Base-by-base conservation (phyloP, 768 basidiomycete genomes). In the Naganishia antarctica region DNA sequence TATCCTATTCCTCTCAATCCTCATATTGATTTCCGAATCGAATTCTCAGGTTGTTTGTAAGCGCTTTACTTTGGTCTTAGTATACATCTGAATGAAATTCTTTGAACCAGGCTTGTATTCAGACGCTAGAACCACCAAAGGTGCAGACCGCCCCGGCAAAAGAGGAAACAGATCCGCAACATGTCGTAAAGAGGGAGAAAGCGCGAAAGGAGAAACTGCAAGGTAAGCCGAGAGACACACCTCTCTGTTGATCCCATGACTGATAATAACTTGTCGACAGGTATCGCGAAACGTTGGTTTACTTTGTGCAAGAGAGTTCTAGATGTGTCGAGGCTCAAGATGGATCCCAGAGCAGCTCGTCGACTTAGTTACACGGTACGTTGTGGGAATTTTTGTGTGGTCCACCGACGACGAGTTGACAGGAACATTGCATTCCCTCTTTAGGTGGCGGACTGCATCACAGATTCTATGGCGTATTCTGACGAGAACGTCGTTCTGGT, bases 391-490 rank as follows among this genome's bases (percentile, higher is more conserved):
- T 26, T 23, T 34, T 6, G 21, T 23, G 12, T 5, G 3, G 9
- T n/a, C 3, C 2, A 7, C 31, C 4, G n/a, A 4, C 32, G 18
- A 37, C 3, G 12, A 31, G 28, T 21, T 50, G 15, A 31, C 3
- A 29, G 9, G 3, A n/a, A 11, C 31, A n/a, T n/a, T n/a, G n/a
- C n/a, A n/a, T 50, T 6, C 34, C 15, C 37, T n/a, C 11, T 4
- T 18, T 23, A 57, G 53, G n/a, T 57, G 12, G 53, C 53, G 5
- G 53, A 57, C 5, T 57, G 53, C 37, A 25, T 57, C 16, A 9
- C 53, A 21, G 53, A 57, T 16, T 25, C 34, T 16, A 9, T 57
- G 34, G 53, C 53, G 25, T 57, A 57, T 40, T 40, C n/a, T n/a
- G 53, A 57, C 3, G 53, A 57, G 11, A 57, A 57, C 18, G 37